phyloP scores from a whole-genome alignment of 2,329 filamentous ascomycete genomes.

The Nothomitra cinnamomea region DNA sequence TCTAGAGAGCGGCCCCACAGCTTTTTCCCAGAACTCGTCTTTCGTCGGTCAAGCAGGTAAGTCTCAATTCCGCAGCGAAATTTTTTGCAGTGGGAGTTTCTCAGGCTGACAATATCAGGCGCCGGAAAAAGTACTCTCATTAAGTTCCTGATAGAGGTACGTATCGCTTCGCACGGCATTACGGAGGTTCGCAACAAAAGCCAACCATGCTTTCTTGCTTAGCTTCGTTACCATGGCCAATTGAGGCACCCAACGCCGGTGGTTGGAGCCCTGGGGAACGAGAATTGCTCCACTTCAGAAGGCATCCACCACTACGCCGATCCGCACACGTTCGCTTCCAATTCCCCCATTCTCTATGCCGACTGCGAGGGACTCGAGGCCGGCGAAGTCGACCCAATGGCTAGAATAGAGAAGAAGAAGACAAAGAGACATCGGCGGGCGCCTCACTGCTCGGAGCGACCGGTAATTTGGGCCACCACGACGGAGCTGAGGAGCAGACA shows the following conservation, averaged over 20 bases:
- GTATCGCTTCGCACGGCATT: too few species aligned
- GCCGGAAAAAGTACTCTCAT: constrained; percentile 35
- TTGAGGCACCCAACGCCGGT: constrained; percentile 23
- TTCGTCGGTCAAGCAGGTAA: constrained; percentile 21
- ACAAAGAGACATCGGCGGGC: background rate
- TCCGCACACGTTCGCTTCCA: constrained; percentile 23
- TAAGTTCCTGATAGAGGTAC: constrained; percentile 28
- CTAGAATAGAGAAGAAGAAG: background rate
- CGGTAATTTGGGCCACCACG: constrained; percentile 17
- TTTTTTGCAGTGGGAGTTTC: background rate
- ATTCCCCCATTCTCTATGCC: constrained; percentile 29
- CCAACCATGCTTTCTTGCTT: background rate
- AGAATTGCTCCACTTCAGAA: constrained; percentile 28
- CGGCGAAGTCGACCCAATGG: constrained; percentile 26
- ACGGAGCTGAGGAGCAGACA: constrained; percentile 18
- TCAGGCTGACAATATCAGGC: constrained; percentile 19
- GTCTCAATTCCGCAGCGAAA: background rate
- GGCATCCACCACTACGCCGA: constrained; percentile 36
- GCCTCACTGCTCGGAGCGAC: constrained; percentile 5
- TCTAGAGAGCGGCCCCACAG: constrained; percentile 6
- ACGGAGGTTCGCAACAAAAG: background rate
- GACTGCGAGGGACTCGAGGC: constrained; percentile 36
- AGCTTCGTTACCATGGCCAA: background rate
- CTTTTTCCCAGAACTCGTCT: constrained; percentile 23
- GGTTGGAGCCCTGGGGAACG: constrained; percentile 24